Evolutionary conservation across 495 filamentous ascomycete species (phyloP).

Genomic region (Saxophila tyrrhenica): DNA sequence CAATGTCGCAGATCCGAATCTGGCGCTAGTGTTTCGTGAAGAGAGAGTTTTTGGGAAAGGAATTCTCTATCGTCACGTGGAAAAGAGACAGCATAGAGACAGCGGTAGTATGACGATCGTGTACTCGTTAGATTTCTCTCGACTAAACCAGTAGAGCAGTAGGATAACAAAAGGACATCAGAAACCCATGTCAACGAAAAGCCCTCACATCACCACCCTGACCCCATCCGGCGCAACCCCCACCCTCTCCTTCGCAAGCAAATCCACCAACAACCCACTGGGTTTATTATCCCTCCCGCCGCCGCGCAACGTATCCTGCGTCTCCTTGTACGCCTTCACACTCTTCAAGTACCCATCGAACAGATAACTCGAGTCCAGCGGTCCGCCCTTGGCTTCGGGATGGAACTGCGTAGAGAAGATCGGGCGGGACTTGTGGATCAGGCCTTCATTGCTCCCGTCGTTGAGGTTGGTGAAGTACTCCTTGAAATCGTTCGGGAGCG

Average conservation of each 20-base stretch:
- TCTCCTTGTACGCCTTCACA: slow-evolving; percentile 77
- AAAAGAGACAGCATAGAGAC: too few species aligned
- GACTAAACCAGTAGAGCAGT: too few species aligned
- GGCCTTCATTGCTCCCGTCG: slow-evolving; percentile 86
- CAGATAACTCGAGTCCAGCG: slow-evolving; percentile 82
- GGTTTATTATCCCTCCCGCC: slow-evolving; percentile 66
- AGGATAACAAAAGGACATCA: too few species aligned
- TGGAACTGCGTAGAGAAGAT: slow-evolving; percentile 99
- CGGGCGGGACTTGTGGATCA: slow-evolving; percentile 89
- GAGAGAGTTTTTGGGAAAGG: background rate
- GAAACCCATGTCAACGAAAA: too few species aligned
- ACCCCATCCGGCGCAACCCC: slow-evolving; percentile 45
- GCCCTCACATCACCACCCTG: background rate
- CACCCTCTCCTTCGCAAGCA: slow-evolving; percentile 85
- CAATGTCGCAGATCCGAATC: background rate
- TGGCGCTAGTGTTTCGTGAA: background rate
- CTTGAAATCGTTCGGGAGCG: slow-evolving; percentile 76
- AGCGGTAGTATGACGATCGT: too few species aligned
- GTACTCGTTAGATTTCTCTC: too few species aligned
- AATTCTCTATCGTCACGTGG: too few species aligned
- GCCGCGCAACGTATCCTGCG: slow-evolving; percentile 52
- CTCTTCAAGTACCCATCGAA: slow-evolving; percentile 94
- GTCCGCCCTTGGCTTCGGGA: slow-evolving; percentile 92
- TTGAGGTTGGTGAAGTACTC: slow-evolving; percentile 98
- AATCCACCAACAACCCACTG: slow-evolving; percentile 75